Conservation (phyloP, 192 early-diverging fungal genomes). For the Entomortierella lignicola region DNA sequence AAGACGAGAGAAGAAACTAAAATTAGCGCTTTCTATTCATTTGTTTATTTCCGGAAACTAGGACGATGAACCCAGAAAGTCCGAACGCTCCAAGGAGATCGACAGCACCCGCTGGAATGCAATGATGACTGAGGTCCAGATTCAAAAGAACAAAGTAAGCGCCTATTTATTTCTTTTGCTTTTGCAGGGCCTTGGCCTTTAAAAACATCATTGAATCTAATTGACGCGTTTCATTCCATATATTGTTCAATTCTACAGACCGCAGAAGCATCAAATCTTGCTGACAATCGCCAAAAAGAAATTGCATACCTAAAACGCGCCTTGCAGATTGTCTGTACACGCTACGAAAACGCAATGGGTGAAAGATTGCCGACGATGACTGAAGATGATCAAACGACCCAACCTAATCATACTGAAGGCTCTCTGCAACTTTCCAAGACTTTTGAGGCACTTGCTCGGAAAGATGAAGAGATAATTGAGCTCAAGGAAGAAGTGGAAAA, state of each 20-base stretch:
- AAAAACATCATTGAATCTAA: too few species aligned
- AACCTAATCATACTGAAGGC: constrained; percentile 34
- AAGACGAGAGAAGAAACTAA: too few species aligned
- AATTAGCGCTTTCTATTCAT: background rate
- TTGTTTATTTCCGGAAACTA: background rate
- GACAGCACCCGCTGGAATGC: constrained; percentile 51
- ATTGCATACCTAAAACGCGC: constrained; percentile 46
- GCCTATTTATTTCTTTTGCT: background rate
- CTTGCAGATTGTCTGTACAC: constrained; percentile 47
- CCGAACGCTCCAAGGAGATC: constrained; percentile 50
- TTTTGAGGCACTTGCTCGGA: constrained; percentile 49
- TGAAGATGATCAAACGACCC: constrained; percentile 44
- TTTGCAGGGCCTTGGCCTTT: too few species aligned
- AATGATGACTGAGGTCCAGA: constrained; percentile 47
- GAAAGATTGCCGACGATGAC: constrained; percentile 34
- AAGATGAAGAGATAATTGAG: constrained; percentile 50
- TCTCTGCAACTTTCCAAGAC: constrained; percentile 47
- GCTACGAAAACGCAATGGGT: constrained; percentile 50
- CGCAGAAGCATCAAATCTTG: constrained; percentile 31
- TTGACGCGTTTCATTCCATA: background rate
- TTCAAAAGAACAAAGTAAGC: constrained; percentile 48
- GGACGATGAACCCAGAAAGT: constrained; percentile 51
- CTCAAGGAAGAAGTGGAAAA: constrained; percentile 34
- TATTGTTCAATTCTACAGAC: constrained; percentile 4
- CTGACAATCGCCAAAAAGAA: constrained; percentile 43